phyloP scores from a whole-genome alignment of 2,329 filamentous ascomycete genomes.

The Lachnellula occidentalis region DNA sequence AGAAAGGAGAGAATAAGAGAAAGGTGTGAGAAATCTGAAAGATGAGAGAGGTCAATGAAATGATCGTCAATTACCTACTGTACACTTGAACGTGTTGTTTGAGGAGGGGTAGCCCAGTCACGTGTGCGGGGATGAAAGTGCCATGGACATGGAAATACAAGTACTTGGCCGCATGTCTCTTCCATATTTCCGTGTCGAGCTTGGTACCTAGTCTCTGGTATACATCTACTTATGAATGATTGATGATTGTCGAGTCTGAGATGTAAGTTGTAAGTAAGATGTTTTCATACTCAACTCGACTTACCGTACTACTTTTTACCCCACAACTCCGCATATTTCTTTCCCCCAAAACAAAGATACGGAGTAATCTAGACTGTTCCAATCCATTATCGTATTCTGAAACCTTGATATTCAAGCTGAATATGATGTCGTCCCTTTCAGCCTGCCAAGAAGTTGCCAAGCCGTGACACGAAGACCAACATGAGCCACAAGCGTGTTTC shows the following conservation, averaged over 20 bases:
- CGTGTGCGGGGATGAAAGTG: background rate
- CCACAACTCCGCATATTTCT: background rate
- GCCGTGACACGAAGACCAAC: background rate
- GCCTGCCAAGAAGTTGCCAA: constrained; percentile 1
- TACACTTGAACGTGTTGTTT: background rate
- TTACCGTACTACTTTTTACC: background rate
- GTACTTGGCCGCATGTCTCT: no score
- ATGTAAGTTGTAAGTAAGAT: background rate
- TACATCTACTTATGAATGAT: no score
- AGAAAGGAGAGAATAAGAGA: background rate
- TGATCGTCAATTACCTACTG: background rate
- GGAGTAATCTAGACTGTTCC: background rate
- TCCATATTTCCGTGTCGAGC: no score
- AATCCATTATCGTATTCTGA: background rate
- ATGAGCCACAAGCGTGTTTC: constrained; percentile 1
- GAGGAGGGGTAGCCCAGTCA: constrained; percentile 2
- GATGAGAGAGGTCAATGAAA: background rate
- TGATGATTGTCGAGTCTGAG: no score
- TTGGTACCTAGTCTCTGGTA: no score
- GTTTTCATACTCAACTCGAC: background rate
- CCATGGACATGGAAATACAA: background rate
- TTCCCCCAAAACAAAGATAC: background rate
- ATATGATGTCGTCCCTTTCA: background rate
- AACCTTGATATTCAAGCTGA: background rate
- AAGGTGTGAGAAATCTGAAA: background rate